Base-by-base conservation (phyloP, 2,329 filamentous ascomycete species). In the Bipolaris oryzae region DNA sequence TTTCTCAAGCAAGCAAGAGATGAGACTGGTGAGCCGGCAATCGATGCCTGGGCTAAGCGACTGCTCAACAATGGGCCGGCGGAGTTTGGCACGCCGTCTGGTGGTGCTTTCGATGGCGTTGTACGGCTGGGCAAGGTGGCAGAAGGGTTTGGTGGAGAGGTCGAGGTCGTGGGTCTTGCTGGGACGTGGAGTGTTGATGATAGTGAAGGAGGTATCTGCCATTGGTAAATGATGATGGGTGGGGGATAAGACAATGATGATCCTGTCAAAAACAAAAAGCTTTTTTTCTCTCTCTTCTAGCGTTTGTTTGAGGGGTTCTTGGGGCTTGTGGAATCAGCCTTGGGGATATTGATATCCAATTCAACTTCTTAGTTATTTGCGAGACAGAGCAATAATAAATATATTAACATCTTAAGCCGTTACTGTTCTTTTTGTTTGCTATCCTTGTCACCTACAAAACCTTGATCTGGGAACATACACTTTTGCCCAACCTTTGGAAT, bases 1-100 rank as follows among this genome's bases (percentile, higher is more conserved):
- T 99, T 99, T 77, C 81, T 99, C 59, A 97, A 98, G 78, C 95
- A 99, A 78, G 95, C 95, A 4, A 85, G 95, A 25, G 93, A 99
- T 70, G 95, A 99, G 81, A 99, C 95, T 0, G 91, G 91, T 15
- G 94, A 98, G 76, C 92, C 92, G 1, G 92, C 93, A 1, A 88
- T 98, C 46, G 85, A 88, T 67, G 80, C 80, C 1, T 88, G 86
- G 86, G 85, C 85, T 13, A 78, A 81, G 49, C 77, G 85, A 21
- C 66, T 88, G 39, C 77, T 89, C 20, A 85, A 80, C 60, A 84
- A 84, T 53, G 82, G 80, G 0, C 79, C 81, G 1, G 78, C 61
- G 38, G 68, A 76, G 33, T 53, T 64, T 35, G 60, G 55, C 4
- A 48, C 55, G 5, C 44, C 44, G 2, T 60, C 58, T 25, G 61